Evolutionary conservation across 1,284 basidiomycete species (phyloP).

Genomic region (Heterobasidion irregulare): DNA sequence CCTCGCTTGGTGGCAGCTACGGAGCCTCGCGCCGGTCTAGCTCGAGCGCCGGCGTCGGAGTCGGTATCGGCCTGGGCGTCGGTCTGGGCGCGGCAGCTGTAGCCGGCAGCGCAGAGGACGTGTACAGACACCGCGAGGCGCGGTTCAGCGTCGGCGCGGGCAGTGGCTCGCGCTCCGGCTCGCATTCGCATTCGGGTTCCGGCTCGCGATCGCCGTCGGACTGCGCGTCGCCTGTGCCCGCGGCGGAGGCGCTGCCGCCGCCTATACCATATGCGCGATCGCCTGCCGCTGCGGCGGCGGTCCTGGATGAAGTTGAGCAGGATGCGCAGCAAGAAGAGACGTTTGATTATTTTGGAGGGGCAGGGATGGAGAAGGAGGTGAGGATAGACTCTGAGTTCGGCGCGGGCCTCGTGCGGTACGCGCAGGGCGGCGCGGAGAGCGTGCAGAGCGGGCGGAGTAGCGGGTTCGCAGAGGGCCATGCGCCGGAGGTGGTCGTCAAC

Average conservation of each 20-base stretch:
- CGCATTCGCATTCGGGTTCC: not conserved
- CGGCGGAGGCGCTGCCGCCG: constrained; percentile 2
- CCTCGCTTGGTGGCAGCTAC: constrained; percentile 46
- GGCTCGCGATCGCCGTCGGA: not conserved
- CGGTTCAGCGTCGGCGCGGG: constrained; percentile 23
- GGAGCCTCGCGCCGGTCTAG: constrained; percentile 5
- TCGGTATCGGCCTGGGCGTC: no score
- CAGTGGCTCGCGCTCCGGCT: constrained; percentile 9
- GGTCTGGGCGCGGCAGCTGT: no score
- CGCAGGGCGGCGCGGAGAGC: constrained; percentile 6
- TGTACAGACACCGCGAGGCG: constrained; percentile 25
- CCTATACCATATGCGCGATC: constrained; percentile 4
- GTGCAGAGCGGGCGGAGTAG: not conserved
- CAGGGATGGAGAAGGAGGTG: constrained; percentile 2
- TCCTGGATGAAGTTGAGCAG: constrained; percentile 4
- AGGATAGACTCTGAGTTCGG: constrained; percentile 12
- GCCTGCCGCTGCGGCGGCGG: not conserved
- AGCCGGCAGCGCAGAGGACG: constrained; percentile 13
- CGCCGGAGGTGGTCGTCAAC: constrained; percentile 24
- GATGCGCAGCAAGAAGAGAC: constrained; percentile 37
- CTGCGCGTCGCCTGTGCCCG: not conserved
- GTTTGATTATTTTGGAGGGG: constrained; percentile 49
- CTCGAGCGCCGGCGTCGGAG: not conserved
- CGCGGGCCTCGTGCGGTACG: constrained; percentile 30
- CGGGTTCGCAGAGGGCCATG: constrained; percentile 9